These are phyloP conservation scores for Pascua sp. DNA, from an alignment of 1,284 basidiomycete genomes.

Conservation along the genomic window DNA sequence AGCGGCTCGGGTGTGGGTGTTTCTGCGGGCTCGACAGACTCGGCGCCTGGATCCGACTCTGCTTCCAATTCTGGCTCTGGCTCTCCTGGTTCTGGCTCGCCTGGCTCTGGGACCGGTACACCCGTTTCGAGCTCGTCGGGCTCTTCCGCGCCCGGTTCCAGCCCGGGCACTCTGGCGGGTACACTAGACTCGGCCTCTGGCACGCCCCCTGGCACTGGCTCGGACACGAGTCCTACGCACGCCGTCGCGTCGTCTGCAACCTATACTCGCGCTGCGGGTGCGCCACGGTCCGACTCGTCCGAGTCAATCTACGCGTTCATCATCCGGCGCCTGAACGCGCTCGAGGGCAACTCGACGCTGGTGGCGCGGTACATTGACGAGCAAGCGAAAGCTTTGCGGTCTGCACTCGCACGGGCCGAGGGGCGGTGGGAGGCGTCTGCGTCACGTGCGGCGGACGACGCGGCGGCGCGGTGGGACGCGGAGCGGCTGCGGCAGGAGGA, in stretches of 20 bases:
- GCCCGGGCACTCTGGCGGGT: neutral
- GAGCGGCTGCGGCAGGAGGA: constrained; percentile 32
- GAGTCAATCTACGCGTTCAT: constrained; percentile 97
- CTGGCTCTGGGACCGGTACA: no score
- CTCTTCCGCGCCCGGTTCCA: neutral
- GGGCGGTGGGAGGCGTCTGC: constrained; percentile 43
- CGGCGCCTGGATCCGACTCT: no score
- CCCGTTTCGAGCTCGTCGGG: neutral
- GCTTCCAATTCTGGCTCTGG: no score
- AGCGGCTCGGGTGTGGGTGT: neutral
- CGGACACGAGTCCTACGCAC: neutral
- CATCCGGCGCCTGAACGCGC: constrained; percentile 80
- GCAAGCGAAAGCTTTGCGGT: constrained; percentile 72
- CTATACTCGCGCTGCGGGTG: neutral
- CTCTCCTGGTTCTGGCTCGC: no score
- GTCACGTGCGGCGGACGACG: constrained; percentile 28
- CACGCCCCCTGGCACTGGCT: no score
- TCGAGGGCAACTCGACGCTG: constrained; percentile 85
- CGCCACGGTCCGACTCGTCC: constrained; percentile 56
- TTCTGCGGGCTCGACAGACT: neutral
- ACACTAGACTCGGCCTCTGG: neutral
- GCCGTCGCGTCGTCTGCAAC: neutral
- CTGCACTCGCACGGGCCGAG: constrained; percentile 70
- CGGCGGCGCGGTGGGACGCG: constrained; percentile 20
- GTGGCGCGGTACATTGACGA: constrained; percentile 87